Conservation (phyloP, 306 rosid species). For the Castanospermum australe region DNA sequence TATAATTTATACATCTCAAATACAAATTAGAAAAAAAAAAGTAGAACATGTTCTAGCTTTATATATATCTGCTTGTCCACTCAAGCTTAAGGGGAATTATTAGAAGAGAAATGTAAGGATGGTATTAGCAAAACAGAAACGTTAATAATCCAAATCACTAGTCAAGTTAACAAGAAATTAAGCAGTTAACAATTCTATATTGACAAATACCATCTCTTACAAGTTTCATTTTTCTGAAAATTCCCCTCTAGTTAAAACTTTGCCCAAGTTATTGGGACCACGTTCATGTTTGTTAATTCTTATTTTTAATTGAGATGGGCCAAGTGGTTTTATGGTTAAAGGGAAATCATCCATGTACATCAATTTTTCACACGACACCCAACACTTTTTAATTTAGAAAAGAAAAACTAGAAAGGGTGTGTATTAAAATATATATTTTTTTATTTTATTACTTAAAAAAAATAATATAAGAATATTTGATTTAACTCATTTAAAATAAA, state of each 20-base stretch:
- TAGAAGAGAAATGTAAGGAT: not conserved
- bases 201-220: not conserved
- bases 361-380: no score
- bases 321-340: no score
- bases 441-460: no score
- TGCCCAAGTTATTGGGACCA: not conserved
- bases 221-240: not conserved
- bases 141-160: not conserved
- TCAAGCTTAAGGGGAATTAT: not conserved
- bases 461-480: no score
- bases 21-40: not conserved
- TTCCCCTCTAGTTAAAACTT: not conserved
- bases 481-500: no score
- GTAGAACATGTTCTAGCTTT: conserved; percentile 6
- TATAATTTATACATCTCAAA: not conserved
- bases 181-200: not conserved
- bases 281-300: not conserved
- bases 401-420: no score
- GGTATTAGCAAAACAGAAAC: no score
- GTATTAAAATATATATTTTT: no score
- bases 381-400: no score
- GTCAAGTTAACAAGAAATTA: not conserved
- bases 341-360: no score
- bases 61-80: not conserved
- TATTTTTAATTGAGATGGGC: no score